Base-by-base conservation (phyloP, 2,329 filamentous ascomycete species). In the Lizonia empirigonia region DNA sequence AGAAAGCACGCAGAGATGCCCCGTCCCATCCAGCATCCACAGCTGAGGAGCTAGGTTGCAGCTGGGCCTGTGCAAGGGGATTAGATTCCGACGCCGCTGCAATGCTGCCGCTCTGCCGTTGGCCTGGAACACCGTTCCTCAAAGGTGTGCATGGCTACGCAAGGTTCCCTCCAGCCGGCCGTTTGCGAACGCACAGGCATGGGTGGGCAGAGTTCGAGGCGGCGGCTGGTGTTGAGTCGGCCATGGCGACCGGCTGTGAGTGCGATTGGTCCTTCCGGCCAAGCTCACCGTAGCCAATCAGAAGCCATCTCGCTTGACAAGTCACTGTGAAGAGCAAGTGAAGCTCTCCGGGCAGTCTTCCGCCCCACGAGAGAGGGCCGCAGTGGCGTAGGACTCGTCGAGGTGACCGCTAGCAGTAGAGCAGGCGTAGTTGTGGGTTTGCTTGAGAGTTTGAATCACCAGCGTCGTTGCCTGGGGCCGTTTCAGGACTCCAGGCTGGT, bases 101-200 rank as follows among this genome's bases (percentile, higher is more conserved):
- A 15, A 33, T 34, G 9, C 13, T 39, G 18, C 20, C 16, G 32
- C 19, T 27, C 29, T 36, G 41, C 41, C 12, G 36, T 20, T 39
- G 39, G 34, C 2, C 20, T 27, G 39, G 39, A 19, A 23, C 26
- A 2, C 19, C 4, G 12, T 12, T 9, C 35, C 40, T 9, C 18
- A 16, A 13, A 20, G 15, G 39, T 23, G 30, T 40, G 35, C 27
- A 12, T 40, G 35, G 29, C n/a, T 34, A 35, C 22, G 39, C 30
- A 40, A 35, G 23, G 35, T n/a, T 12, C 16, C 18, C 20, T 7
- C 35, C 9, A 29, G 35, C 26, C 18, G 23, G 30, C 40, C 47
- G 40, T 50, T 50, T 44, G 40, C 35, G 7, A 40, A 5, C 23
- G 22, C 35, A 10, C 35, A 16, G 35, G 35, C 48, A 13, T 30